These are phyloP conservation scores for Alternaria arborescens DNA, from an alignment of 2,329 filamentous ascomycete species.

Conservation along the genomic window DNA sequence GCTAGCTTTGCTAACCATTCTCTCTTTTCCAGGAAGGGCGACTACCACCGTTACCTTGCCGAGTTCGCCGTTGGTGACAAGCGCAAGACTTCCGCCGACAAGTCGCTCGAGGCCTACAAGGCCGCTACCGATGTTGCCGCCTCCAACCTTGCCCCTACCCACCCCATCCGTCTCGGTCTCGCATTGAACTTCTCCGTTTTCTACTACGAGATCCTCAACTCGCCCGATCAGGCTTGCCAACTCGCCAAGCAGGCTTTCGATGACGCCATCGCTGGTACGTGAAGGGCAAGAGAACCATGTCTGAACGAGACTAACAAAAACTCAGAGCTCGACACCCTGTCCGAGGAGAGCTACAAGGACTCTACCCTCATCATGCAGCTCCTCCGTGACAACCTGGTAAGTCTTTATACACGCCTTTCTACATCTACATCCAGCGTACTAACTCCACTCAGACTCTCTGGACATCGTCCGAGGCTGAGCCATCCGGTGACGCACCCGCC, in stretches of 20 bases:
- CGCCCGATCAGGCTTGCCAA: slow-evolving; percentile 97
- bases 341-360: slow-evolving; percentile 99
- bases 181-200: slow-evolving; percentile 98
- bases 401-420: slow-evolving; percentile 17
- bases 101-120: slow-evolving; percentile 98
- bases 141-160: slow-evolving; percentile 87
- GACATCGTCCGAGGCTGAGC: slow-evolving; percentile 98
- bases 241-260: slow-evolving; percentile 96
- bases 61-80: slow-evolving; percentile 95
- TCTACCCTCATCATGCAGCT: slow-evolving; percentile 99
- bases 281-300: background rate
- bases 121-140: slow-evolving; percentile 88
- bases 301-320: slow-evolving; percentile 27
- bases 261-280: slow-evolving; percentile 87
- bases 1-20: slow-evolving; percentile 27
- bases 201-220: slow-evolving; percentile 99
- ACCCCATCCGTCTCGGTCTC: slow-evolving; percentile 91
- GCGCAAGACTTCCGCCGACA: slow-evolving; percentile 92
- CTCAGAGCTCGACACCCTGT: slow-evolving; percentile 90
- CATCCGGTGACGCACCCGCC: slow-evolving; percentile 66
- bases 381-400: slow-evolving; percentile 91
- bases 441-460: slow-evolving; percentile 79
- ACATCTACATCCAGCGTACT: slow-evolving; percentile 2
- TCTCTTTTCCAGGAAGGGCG: slow-evolving; percentile 80
- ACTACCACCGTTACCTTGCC: slow-evolving; percentile 98